Percentiles rank a stretch among this genome's conserved stretches.
phyloP scores from a whole-genome alignment of 2,329 filamentous ascomycete species.

The Xylariaceae sp. region DNA sequence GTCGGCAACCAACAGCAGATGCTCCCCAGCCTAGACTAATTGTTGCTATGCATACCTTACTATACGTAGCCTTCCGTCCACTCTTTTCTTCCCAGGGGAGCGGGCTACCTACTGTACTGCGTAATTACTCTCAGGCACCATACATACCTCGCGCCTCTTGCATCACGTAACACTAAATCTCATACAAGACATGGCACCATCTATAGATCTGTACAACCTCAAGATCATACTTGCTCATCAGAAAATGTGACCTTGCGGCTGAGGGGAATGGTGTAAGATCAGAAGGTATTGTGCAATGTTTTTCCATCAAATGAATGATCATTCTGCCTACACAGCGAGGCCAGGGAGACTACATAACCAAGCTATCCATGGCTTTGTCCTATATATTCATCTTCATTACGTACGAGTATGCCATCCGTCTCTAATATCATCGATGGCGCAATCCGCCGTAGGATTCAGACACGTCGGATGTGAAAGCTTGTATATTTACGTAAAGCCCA shows the following conservation, averaged over 20 bases:
- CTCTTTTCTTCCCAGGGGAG: slow-evolving; percentile 13
- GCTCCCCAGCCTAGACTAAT: not conserved
- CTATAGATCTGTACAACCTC: not conserved
- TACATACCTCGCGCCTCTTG: slow-evolving; percentile 10
- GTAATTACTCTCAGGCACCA: slow-evolving; percentile 6
- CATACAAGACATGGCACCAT: not conserved
- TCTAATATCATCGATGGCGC: not conserved
- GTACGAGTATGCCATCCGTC: not conserved
- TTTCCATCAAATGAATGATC: not conserved
- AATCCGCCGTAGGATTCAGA: not conserved
- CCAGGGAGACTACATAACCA: not conserved
- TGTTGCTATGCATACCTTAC: slow-evolving; percentile 1
- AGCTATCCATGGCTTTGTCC: not conserved
- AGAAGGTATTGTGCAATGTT: not conserved
- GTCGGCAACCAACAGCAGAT: slow-evolving; percentile 5
- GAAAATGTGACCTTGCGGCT: not conserved
- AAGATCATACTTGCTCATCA: not conserved
- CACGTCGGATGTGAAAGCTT: not conserved
- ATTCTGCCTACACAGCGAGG: not conserved
- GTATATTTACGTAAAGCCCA: too few relatives aligned
- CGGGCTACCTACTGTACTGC: not conserved
- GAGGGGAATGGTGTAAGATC: not conserved
- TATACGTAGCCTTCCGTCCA: slow-evolving; percentile 8
- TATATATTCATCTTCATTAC: not conserved
- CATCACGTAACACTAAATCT: slow-evolving; percentile 5